Evolutionary conservation across 1,284 basidiomycete genomes (phyloP).

Genomic region (Apiotrichum montevideense): DNA sequence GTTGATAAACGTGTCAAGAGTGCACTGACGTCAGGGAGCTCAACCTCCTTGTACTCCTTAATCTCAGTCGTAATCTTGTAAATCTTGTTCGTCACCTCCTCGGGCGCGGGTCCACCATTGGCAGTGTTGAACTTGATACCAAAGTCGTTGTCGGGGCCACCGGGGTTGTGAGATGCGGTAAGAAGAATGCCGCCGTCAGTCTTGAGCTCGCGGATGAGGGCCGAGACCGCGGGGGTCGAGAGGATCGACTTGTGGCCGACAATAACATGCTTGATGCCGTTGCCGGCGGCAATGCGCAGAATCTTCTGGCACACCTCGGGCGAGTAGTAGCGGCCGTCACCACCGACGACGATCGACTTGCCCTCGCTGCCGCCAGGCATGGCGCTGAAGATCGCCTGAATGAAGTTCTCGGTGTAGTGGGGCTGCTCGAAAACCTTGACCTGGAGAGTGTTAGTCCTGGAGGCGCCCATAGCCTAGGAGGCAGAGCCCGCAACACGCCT

Average conservation of each 20-base stretch:
- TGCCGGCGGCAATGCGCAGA: conserved; percentile 83
- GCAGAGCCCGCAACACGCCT: too few species aligned
- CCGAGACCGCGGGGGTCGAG: conserved; percentile 94
- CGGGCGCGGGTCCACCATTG: conserved; percentile 95
- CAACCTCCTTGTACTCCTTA: conserved; percentile 74
- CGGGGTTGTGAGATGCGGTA: conserved; percentile 97
- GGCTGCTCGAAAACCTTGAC: conserved; percentile 44
- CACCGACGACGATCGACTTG: conserved; percentile 87
- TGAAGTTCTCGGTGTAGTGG: conserved; percentile 99
- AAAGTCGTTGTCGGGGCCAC: conserved; percentile 94
- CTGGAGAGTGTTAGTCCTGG: conserved; percentile 2
- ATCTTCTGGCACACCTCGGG: conserved; percentile 86
- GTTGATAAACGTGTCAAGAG: background rate
- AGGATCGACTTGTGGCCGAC: conserved; percentile 85
- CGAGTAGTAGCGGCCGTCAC: conserved; percentile 89
- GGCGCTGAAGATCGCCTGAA: conserved; percentile 89
- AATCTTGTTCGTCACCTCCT: conserved; percentile 89
- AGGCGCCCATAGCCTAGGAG: too few species aligned
- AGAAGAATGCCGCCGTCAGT: conserved; percentile 94
- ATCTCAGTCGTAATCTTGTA: conserved; percentile 86
- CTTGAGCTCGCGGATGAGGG: conserved; percentile 91
- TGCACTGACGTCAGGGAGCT: conserved; percentile 62
- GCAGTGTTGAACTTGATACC: conserved; percentile 99
- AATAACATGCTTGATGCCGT: conserved; percentile 81
- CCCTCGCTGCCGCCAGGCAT: conserved; percentile 65